Base-by-base conservation (phyloP, 495 filamentous ascomycete genomes). In the Hypoxylon trugodes region DNA sequence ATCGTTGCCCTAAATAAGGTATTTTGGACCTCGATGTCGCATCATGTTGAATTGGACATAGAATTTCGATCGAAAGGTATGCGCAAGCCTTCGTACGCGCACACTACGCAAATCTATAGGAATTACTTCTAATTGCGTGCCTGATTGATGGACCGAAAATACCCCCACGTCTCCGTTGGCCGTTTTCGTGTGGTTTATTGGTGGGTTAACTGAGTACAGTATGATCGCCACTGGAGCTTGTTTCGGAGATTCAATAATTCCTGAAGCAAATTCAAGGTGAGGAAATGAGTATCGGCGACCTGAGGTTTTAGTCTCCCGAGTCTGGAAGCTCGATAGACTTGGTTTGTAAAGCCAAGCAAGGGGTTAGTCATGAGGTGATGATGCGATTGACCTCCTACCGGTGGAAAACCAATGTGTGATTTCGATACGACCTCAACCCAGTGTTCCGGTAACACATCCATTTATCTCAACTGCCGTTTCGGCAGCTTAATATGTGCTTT, bases 281-380 rank as follows among this genome's bases (percentile, higher is more conserved):
- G 40, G 57, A 26, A 16, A 40, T 18, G 4, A 12, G 12, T 22
- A 19, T 52, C 49, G 49, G 49, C n/a, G 49, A 61, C 41, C 49
- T 26, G 12, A 28, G 4, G 0, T 18, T 54, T 47, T 6, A 3
- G 10, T 28, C 3, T 48, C 36, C 37, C 48, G 41, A 15, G 15
- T 40, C 43, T 9, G 48, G 58, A 47, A 54, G 40, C 41, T 61
- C 58, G 38, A 38, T 53, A 40, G 10, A 25, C 40, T 16, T 45
- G 5, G 45, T 40, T 12, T 12, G 3, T 40, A 38, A 8, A 37
- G 30, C 24, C 12, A 38, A 47, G 41, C 24, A 41, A 30, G 24
- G 33, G 40, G 33, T 30, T 48, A 36, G 47, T 32, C 22, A 40
- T 13, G 13, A 42, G n/a, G 28, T 46, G 16, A 55, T n/a, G 32